These are phyloP conservation scores for Spergularia marina DNA, from an alignment of 148 eudicot species.

Conservation along the genomic window DNA sequence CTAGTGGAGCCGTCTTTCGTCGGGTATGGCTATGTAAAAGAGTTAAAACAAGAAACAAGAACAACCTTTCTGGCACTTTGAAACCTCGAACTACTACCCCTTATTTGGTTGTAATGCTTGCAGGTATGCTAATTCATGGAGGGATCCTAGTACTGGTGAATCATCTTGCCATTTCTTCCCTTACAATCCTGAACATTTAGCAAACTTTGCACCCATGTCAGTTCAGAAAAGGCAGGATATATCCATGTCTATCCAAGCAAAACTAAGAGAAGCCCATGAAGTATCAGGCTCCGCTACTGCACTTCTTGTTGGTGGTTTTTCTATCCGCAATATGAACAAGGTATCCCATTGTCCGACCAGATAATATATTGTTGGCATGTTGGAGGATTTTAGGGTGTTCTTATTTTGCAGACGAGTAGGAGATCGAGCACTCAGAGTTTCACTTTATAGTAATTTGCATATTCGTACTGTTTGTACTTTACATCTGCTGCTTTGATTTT, in stretches of 20 bases:
- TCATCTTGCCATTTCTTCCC: conserved; percentile 79
- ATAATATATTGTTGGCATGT: neutral
- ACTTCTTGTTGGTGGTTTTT: conserved; percentile 71
- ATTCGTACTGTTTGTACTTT: neutral
- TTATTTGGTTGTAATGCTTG: conserved; percentile 15
- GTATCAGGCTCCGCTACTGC: conserved; percentile 72
- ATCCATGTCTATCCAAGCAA: conserved; percentile 49
- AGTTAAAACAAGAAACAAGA: neutral
- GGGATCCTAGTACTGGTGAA: conserved; percentile 60
- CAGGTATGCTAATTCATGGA: conserved; percentile 65
- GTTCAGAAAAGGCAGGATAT: conserved; percentile 36
- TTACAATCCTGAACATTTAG: conserved; percentile 67
- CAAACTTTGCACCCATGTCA: conserved; percentile 38
- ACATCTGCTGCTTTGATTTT: conserved; percentile 4
- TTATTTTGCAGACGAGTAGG: neutral
- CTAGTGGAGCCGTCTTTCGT: conserved; percentile 66
- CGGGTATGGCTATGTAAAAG: conserved; percentile 45
- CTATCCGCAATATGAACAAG: conserved; percentile 52
- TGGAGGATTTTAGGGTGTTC: neutral
- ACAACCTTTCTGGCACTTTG: neutral
- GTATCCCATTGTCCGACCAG: conserved; percentile 28
- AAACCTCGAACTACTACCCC: neutral
- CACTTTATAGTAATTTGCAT: neutral
- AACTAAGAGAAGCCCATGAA: conserved; percentile 41
- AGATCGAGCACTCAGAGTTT: neutral